phyloP scores from a whole-genome alignment of 2,329 filamentous ascomycete species.

The Periconia macrospinosa region DNA sequence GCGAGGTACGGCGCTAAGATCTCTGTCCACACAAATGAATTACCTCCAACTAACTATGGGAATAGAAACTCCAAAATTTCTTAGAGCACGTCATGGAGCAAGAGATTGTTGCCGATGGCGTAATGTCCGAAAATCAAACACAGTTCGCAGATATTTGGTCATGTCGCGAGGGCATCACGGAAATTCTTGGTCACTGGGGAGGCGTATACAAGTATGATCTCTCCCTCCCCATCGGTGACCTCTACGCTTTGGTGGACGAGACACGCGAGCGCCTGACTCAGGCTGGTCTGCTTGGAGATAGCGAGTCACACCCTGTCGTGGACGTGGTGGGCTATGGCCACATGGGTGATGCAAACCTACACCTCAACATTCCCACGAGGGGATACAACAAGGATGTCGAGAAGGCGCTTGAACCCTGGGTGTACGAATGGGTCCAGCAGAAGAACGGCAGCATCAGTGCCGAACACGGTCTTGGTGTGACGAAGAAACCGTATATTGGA shows the following conservation, averaged over 20 bases:
- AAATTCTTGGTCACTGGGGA: conserved; percentile 85
- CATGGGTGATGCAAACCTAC: conserved; percentile 96
- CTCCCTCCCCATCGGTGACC: conserved; percentile 83
- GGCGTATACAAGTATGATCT: conserved; percentile 99
- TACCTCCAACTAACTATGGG: conserved; percentile 10
- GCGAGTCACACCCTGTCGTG: conserved; percentile 75
- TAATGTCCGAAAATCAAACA: conserved; percentile 90
- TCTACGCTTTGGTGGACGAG: conserved; percentile 90
- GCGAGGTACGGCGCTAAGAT: conserved; percentile 47
- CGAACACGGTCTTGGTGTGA: conserved; percentile 90
- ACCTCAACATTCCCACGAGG: conserved; percentile 84
- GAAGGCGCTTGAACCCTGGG: conserved; percentile 84
- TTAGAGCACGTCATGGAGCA: conserved; percentile 89
- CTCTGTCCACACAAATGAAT: not conserved
- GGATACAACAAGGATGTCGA: conserved; percentile 87
- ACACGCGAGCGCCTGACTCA: conserved; percentile 71
- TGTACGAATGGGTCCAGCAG: conserved; percentile 95
- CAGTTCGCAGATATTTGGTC: conserved; percentile 84
- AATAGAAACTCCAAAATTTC: conserved; percentile 80
- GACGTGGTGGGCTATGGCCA: conserved; percentile 96
- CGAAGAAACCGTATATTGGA: conserved; percentile 93
- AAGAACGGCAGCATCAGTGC: conserved; percentile 92
- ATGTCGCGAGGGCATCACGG: conserved; percentile 91
- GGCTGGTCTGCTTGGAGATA: conserved; percentile 73
- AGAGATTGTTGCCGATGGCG: conserved; percentile 85